Evolutionary conservation across 2,329 filamentous ascomycete species (phyloP).

Genomic region (Furcasterigmium sp.): DNA sequence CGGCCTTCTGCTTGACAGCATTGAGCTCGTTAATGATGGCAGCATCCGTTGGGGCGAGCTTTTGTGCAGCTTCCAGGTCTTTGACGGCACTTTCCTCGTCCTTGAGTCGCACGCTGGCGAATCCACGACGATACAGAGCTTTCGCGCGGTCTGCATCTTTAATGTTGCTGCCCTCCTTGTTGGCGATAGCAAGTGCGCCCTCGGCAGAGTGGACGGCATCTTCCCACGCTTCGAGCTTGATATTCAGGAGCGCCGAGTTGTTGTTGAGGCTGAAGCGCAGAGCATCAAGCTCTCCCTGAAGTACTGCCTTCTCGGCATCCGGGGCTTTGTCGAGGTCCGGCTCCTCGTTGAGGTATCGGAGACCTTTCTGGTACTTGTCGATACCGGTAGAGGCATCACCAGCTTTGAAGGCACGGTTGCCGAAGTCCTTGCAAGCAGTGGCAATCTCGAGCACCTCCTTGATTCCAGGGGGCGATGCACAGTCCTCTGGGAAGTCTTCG

Average conservation of each 20-base stretch:
- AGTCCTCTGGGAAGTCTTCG: conserved; percentile 94
- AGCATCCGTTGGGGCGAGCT: conserved; percentile 68
- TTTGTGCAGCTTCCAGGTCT: conserved; percentile 70
- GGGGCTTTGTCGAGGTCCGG: conserved; percentile 69
- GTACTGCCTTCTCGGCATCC: conserved; percentile 57
- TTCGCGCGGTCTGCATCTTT: conserved; percentile 80
- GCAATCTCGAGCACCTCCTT: conserved; percentile 72
- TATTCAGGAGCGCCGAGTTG: conserved; percentile 80
- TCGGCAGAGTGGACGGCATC: conserved; percentile 67
- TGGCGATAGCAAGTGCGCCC: conserved; percentile 64
- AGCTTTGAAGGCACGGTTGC: conserved; percentile 87
- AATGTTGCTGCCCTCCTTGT: conserved; percentile 60
- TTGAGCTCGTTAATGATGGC: conserved; percentile 71
- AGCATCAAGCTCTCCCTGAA: conserved; percentile 42
- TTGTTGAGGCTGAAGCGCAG: conserved; percentile 83
- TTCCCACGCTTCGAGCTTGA: conserved; percentile 69
- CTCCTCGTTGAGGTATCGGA: conserved; percentile 85
- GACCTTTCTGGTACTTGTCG: conserved; percentile 89
- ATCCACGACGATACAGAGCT: conserved; percentile 76
- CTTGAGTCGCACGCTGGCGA: conserved; percentile 71
- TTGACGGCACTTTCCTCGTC: conserved; percentile 77
- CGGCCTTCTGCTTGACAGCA: conserved; percentile 70
- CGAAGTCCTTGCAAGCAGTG: conserved; percentile 80
- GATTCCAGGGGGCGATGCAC: conserved; percentile 56
- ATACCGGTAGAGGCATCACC: conserved; percentile 66